Evolutionary conservation across 805 yeast genomes (phyloP), one percentile per base, ranked within the genome.

Genomic region (Yamadazyma scolyti): DNA sequence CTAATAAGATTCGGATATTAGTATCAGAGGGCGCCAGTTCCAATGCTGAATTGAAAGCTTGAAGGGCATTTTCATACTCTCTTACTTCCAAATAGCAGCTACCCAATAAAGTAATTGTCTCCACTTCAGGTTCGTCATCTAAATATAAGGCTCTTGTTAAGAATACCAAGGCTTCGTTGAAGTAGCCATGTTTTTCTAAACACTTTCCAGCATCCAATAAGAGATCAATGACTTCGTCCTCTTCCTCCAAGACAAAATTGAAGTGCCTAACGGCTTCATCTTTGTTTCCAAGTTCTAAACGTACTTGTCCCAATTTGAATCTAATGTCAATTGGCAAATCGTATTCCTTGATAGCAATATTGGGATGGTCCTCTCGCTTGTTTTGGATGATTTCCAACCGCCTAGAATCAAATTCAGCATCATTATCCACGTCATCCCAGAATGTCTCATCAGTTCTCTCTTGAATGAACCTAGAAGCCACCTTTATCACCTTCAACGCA

Each of bases 261-360:
- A 84, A 82, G 52, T 90, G 97, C 6, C 55, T 57, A 35, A 79
- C 49, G 0, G 96, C 95, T 44, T 89, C 96, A 1, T 71, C 72
- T 16, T 68, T 62, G 25, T 80, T 68, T 31, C 76, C 79, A 21
- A 76, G 58, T 33, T 78, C 76, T 19, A 93, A 58, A 36, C 98
- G 69, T 28, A 85, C 67, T 8, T 78, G 55, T 0, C 96, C 95
- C 15, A 93, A 52, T 54, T 93, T 85, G 18, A 78, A 79, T 33
- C 97, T 60, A 16, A 93, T 84, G 60, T 90, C 97, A 27, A 89
- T 77, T 2, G 97, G 97, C 13, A 93, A 56, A 6, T 68, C 55
- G 43, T 57, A 75, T 47, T 50, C 19, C 36, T 36, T 37, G 1
- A 23, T 16, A 13, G 17, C 25, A 24, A 47, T 45, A 5, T 27